A percentile compares a stretch with the other conserved stretches of the same genome.
Conservation (phyloP, 1,284 basidiomycete genomes). For the Tilletia caries region DNA sequence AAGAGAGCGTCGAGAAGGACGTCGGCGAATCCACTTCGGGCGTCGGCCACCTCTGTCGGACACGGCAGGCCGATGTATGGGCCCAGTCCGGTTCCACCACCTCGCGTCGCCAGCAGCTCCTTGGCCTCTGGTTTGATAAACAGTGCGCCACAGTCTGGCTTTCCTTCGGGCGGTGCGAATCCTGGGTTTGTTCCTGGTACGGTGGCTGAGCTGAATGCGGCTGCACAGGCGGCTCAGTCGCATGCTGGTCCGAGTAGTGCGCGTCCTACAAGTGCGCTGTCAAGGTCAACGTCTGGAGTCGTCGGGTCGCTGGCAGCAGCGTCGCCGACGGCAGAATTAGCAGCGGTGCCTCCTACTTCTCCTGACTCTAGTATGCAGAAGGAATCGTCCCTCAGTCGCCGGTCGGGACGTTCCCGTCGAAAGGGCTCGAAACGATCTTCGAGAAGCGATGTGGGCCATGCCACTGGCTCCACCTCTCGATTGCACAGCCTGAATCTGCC, state of each 20-base stretch:
- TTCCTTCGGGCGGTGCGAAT: not conserved
- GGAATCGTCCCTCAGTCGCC: no score
- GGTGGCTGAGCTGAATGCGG: slow-evolving; percentile 2
- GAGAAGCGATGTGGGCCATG: slow-evolving; percentile 8
- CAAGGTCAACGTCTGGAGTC: no score
- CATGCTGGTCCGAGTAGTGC: no score
- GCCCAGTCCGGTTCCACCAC: not conserved
- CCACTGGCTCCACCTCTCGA: not conserved
- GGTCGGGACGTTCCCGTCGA: not conserved
- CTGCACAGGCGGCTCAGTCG: not conserved
- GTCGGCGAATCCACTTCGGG: not conserved
- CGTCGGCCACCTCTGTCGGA: not conserved
- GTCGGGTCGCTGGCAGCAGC: no score
- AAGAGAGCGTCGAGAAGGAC: not conserved
- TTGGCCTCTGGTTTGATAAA: not conserved
- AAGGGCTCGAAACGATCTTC: not conserved
- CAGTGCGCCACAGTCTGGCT: not conserved
- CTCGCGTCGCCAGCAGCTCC: not conserved
- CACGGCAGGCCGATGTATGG: no score
- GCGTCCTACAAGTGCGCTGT: not conserved
- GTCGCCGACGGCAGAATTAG: no score
- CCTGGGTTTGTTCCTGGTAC: not conserved
- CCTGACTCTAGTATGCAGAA: no score
- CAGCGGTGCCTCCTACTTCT: not conserved
- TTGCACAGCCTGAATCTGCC: slow-evolving; percentile 5